phyloP scores from a whole-genome alignment of 345 rosid species.

The Eucalyptus erythrocorys region DNA sequence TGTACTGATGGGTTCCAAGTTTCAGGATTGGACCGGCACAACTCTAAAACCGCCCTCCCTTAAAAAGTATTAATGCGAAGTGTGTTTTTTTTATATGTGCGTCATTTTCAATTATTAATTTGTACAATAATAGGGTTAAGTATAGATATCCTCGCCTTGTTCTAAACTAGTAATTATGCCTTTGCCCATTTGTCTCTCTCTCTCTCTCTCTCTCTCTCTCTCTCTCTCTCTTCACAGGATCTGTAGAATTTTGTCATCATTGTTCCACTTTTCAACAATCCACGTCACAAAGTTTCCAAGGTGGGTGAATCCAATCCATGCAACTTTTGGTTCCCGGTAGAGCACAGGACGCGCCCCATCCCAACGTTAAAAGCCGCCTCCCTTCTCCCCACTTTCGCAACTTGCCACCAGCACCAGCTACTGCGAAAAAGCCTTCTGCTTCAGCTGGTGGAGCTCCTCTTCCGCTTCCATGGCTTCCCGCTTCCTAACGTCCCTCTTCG shows the following conservation, averaged over 20 bases:
- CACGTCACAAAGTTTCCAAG: background rate
- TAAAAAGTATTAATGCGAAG: background rate
- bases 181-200: background rate
- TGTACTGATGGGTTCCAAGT: fast-evolving
- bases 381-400: background rate
- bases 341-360: background rate
- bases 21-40: background rate
- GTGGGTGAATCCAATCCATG: background rate
- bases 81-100: background rate
- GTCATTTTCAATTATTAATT: background rate
- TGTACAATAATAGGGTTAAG: background rate
- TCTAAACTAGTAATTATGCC: background rate
- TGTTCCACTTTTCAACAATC: background rate
- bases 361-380: background rate
- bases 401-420: background rate
- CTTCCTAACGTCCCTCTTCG: background rate
- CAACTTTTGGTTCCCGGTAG: background rate
- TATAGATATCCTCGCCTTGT: background rate
- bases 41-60: background rate
- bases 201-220: background rate
- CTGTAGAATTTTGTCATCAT: background rate
- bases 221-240: background rate
- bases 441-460: background rate
- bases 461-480: conserved; percentile 26
- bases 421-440: background rate